Percentiles rank a stretch among this genome's conserved stretches.
These are phyloP conservation scores for Nevesoporus exiguus DNA, from an alignment of 768 basidiomycete species.

Conservation along the genomic window DNA sequence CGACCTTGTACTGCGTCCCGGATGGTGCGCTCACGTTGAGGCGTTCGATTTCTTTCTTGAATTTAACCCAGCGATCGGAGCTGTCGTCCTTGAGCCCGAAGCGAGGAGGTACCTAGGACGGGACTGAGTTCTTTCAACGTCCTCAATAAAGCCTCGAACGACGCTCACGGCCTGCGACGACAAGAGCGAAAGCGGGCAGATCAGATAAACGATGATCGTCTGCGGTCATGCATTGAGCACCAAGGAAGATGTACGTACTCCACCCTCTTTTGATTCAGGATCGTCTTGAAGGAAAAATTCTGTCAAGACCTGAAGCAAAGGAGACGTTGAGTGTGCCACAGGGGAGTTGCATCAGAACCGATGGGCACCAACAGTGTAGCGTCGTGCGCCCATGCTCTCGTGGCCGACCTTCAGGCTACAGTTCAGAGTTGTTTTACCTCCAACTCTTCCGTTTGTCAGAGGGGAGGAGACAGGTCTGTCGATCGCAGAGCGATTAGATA, in stretches of 20 bases:
- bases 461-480: neutral
- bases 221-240: too few relatives aligned
- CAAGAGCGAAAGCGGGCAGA: neutral
- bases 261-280: conserved; percentile 6
- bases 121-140: neutral
- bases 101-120: conserved; percentile 46
- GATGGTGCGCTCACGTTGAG: conserved; percentile 43
- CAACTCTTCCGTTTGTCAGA: neutral
- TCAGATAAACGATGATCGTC: neutral
- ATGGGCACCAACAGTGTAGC: conserved; percentile 18
- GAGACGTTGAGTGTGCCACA: neutral
- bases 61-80: conserved; percentile 46
- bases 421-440: neutral
- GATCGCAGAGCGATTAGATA: neutral
- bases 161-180: conserved; percentile 14
- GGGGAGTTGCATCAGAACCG: neutral
- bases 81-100: conserved; percentile 60
- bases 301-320: conserved; percentile 2
- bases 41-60: conserved; percentile 38
- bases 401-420: neutral
- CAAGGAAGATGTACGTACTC: conserved; percentile 8
- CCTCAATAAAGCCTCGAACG: neutral
- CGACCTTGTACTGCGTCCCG: conserved; percentile 52
- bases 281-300: conserved; percentile 24
- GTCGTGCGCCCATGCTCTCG: conserved; percentile 8